Evolutionary conservation across 495 filamentous ascomycete species (phyloP), one percentile per base, ranked within the genome.

Genomic region (Xylaria palmicola): DNA sequence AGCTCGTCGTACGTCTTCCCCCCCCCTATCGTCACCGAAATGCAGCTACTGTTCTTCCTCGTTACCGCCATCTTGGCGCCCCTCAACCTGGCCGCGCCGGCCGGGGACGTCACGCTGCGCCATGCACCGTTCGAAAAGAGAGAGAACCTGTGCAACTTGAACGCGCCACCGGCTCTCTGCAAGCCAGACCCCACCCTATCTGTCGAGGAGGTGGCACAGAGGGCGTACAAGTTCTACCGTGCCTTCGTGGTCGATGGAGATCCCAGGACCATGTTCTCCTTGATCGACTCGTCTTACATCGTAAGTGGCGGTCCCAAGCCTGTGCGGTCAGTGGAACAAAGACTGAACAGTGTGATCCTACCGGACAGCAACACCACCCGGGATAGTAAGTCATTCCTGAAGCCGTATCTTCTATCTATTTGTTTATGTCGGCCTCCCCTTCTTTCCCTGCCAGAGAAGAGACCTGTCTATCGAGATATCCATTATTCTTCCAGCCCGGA

Each of bases 171-270:
- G 6, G 61, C 65, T 51, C 68, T 78, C 40, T 80, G 77, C 67
- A 47, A 68, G 36, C 74, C 77, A 15, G 64, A 78, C 52, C 26
- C 68, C 5, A 64, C 71, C 10, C 62, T 78, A n/a, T 74, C 74
- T 10, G 67, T 76, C 26, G 77, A 78, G 55, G 76, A 80, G 70
- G 79, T 76, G 41, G 77, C 76, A 0, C 62, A 65, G 56, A 63
- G 76, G 45, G 77, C 77, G 17, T 80, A 80, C 64, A 67, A 80
- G 47, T 80, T 80, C 65, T 80, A 80, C 53, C 77, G 77, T 48
- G 76, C 76, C 1, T 80, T 80, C 44, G 73, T 80, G 3, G 74
- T 77, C 5, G 77, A 80, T 45, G 77, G 76, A 8, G 74, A 79
- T 43, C 76, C 77, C 5, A 68, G 70, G 53, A 77, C 66, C 47